Percentiles rank a stretch among this genome's conserved stretches.
These are phyloP conservation scores for Diaporthe vaccinii DNA, from an alignment of 2,329 filamentous ascomycete species.

Conservation along the genomic window DNA sequence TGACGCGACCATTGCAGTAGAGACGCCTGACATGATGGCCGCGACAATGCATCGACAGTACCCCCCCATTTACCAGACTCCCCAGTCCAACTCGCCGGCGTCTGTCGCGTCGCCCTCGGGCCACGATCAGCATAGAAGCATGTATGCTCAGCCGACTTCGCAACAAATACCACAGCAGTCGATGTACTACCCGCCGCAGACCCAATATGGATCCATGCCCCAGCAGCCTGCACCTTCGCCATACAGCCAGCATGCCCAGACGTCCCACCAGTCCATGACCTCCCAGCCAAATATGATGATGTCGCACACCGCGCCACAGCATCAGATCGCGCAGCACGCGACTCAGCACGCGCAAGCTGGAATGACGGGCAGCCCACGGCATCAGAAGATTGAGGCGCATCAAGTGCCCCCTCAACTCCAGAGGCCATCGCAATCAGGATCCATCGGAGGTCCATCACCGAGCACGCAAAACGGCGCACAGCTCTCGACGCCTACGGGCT, in stretches of 20 bases:
- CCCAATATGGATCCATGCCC: slow-evolving; percentile 76
- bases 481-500: slow-evolving; percentile 58
- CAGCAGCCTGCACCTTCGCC: slow-evolving; percentile 71
- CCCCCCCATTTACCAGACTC: slow-evolving; percentile 94
- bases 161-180: slow-evolving; percentile 80
- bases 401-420: slow-evolving; percentile 71
- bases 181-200: slow-evolving; percentile 81
- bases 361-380: slow-evolving; percentile 73
- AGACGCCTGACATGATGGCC: slow-evolving; percentile 77
- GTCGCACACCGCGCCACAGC: slow-evolving; percentile 70
- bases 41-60: slow-evolving; percentile 82
- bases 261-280: slow-evolving; percentile 71
- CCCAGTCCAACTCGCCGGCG: slow-evolving; percentile 93
- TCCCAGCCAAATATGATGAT: slow-evolving; percentile 77
- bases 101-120: slow-evolving; percentile 91
- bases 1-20: slow-evolving; percentile 49
- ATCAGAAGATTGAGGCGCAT: slow-evolving; percentile 74
- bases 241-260: slow-evolving; percentile 71
- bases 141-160: slow-evolving; percentile 85
- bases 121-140: slow-evolving; percentile 89
- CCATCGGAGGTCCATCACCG: slow-evolving; percentile 52
- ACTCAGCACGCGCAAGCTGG: slow-evolving; percentile 67
- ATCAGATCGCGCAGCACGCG: slow-evolving; percentile 71
- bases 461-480: slow-evolving; percentile 39
- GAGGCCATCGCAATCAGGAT: slow-evolving; percentile 65